Conservation (phyloP, 768 basidiomycete species). For the Russula ochroleuca region DNA sequence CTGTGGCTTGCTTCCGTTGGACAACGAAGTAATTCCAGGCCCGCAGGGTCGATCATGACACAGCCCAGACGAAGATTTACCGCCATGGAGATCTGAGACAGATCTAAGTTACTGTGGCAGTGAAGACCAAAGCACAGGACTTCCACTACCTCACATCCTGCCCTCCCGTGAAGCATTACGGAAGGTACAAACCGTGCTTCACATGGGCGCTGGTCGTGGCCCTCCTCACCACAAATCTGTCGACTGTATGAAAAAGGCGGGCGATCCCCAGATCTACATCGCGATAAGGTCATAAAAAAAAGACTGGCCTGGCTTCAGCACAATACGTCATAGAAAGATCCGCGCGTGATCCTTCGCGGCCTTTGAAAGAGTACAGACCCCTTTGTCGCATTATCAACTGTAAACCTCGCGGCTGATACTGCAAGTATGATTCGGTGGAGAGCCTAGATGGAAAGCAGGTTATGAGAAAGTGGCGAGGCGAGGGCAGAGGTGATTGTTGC, state of each 20-base stretch:
- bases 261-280: neutral
- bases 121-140: too few species aligned
- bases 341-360: neutral
- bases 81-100: neutral
- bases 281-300: neutral
- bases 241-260: too few species aligned
- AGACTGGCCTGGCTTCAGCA: neutral
- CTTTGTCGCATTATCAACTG: neutral
- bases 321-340: neutral
- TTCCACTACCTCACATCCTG: too few species aligned
- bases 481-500: neutral
- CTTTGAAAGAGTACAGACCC: neutral
- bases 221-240: too few species aligned
- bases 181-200: neutral
- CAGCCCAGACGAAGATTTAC: neutral
- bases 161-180: too few species aligned
- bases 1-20: neutral
- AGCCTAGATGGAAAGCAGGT: neutral
- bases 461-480: neutral
- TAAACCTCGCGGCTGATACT: neutral
- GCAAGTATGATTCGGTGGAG: neutral
- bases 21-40: neutral
- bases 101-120: too few species aligned
- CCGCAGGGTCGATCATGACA: neutral
- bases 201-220: too few species aligned